phyloP scores from a whole-genome alignment of 306 rosid genomes.

The Inga laurina region DNA sequence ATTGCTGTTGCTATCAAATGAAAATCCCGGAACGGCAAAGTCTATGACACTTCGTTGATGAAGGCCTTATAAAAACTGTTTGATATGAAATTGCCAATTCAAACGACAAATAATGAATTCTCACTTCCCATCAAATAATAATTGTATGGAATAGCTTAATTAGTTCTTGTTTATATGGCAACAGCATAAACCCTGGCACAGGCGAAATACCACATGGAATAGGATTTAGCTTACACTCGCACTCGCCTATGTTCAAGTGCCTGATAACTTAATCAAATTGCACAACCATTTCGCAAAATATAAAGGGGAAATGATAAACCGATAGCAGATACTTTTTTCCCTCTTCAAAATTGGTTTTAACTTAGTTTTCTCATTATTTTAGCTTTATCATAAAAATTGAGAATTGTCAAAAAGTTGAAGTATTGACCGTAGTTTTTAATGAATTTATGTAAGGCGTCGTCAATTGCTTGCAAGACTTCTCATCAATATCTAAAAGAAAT shows the following conservation, averaged over 20 bases:
- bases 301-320: background rate
- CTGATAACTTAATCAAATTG: background rate
- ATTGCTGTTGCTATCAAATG: background rate
- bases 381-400: background rate
- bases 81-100: background rate
- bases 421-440: constrained; percentile 4
- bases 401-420: background rate
- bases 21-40: background rate
- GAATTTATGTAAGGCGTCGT: background rate
- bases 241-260: background rate
- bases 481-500: background rate
- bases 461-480: background rate
- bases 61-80: background rate
- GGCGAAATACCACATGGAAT: no score
- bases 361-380: background rate
- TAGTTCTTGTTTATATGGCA: background rate
- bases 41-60: background rate
- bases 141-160: background rate
- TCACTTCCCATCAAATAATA: background rate
- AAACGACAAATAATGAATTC: background rate
- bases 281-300: background rate
- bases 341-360: background rate
- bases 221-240: background rate
- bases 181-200: no score
- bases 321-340: background rate